Evolutionary conservation across 2,329 filamentous ascomycete species (phyloP), one percentile per base, ranked within the genome.

Genomic region (Tympanopsis confertula): DNA sequence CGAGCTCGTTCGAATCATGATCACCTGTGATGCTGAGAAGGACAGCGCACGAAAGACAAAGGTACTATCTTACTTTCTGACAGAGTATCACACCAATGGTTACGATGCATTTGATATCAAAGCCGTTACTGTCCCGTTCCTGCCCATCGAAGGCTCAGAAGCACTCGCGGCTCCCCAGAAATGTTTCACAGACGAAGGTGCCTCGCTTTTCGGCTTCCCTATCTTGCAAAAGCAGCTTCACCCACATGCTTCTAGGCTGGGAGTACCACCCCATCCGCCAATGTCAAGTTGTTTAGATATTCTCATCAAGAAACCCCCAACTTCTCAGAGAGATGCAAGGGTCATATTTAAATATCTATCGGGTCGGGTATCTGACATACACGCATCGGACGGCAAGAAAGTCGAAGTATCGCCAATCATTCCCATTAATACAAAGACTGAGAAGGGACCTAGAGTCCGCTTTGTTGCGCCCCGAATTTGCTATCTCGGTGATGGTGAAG

Each of bases 311-410:
- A 65, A 64, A 5, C 78, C 79, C 18, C 79, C 80, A 3, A 62
- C 60, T 38, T 71, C 62, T 17, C 61, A 63, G 36, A 53, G 58
- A 5, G 70, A 77, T 40, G 81, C 80, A 1, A 65, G 67, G 40
- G 61, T 65, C 10, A 53, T 79, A n/a, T 86, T 82, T 50, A 63
- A 65, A 24, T 85, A 85, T 50, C 68, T 86, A 43, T 69, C 76
- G 17, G 65, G 65, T 39, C 66, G 81, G 39, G 57, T 78, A 5
- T 61, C 63, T 10, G 78, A 85, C 44, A 65, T 85, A 35, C 70
- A 68, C 39, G 61, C 62, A 2, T 57, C 64, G 38, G 60, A 70
- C 42, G 63, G 65, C 5, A 63, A 68, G 19, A 63, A 61, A 24
- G 56, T 80, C 29, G 62, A 65, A 2, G 61, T 60, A 36, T 61